Evolutionary conservation across 208 protist genomes (phyloP).

Genomic region (Tritrichomonas musculus): DNA sequence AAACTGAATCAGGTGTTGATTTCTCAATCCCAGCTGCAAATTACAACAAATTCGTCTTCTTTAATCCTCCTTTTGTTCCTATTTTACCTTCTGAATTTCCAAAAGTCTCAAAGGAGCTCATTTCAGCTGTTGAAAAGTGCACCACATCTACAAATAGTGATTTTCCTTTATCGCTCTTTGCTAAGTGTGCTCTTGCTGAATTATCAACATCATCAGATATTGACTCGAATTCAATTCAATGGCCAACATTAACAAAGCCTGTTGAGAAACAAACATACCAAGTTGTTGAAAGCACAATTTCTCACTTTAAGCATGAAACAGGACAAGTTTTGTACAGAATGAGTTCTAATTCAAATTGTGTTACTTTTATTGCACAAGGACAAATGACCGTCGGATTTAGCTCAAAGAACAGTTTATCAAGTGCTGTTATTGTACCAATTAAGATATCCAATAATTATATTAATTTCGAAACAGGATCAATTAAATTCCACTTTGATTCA

Average conservation of each 20-base stretch:
- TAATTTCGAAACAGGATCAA: no score
- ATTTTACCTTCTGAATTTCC: not conserved
- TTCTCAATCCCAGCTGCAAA: not conserved
- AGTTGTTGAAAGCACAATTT: no score
- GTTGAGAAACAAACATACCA: no score
- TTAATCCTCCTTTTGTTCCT: not conserved
- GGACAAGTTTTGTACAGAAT: no score
- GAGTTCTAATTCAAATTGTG: no score
- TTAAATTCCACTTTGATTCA: not conserved
- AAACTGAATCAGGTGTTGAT: not conserved
- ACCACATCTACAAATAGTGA: not conserved
- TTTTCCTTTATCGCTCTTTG: not conserved
- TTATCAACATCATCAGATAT: not conserved
- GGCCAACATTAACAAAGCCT: no score
- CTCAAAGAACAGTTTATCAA: no score
- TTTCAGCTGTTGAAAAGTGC: not conserved
- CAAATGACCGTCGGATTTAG: no score
- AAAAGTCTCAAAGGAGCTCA: not conserved
- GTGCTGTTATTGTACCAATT: no score
- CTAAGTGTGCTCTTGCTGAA: not conserved
- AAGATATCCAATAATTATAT: no score
- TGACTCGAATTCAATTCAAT: not conserved
- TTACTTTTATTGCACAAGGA: no score
- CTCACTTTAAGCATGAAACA: no score
- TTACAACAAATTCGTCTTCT: not conserved